Conservation (phyloP, 306 rosid species). For the Malus fusca region DNA sequence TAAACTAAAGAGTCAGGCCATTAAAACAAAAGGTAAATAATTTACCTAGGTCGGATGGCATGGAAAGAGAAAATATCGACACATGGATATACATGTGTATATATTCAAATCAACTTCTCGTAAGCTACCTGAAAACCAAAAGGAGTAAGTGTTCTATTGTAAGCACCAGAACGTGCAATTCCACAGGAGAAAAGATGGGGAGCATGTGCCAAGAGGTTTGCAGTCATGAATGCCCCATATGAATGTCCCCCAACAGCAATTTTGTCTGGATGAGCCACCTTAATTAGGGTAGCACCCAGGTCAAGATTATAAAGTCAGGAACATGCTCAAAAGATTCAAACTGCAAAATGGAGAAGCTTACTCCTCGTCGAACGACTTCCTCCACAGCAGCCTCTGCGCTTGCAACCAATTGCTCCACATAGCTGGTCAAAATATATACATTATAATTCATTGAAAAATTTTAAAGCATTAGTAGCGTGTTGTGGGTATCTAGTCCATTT, state of each 20-base stretch:
- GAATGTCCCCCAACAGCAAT: conserved; percentile 99
- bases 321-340: neutral
- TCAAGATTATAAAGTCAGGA: conserved; percentile 2
- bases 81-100: neutral
- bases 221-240: conserved; percentile 99
- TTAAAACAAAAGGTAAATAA: conserved; percentile 4
- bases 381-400: conserved; percentile 98
- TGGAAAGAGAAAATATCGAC: conserved; percentile 1
- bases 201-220: conserved; percentile 95
- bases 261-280: conserved; percentile 92
- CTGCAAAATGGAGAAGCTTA: conserved; percentile 32
- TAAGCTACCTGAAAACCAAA: conserved; percentile 88
- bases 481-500: neutral
- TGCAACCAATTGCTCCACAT: conserved; percentile 87
- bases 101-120: neutral
- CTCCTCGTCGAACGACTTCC: conserved; percentile 87
- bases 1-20: conserved; percentile 9
- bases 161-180: conserved; percentile 98
- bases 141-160: conserved; percentile 97
- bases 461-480: neutral
- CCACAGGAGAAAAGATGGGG: conserved; percentile 98
- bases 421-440: conserved; percentile 37
- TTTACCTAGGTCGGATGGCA: neutral
- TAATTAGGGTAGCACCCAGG: conserved; percentile 15
- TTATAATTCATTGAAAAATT: neutral